Percentiles rank a stretch among this genome's conserved stretches.
Conservation (phyloP, 2,329 filamentous ascomycete genomes). For the Clarireedia homoeocarpa region DNA sequence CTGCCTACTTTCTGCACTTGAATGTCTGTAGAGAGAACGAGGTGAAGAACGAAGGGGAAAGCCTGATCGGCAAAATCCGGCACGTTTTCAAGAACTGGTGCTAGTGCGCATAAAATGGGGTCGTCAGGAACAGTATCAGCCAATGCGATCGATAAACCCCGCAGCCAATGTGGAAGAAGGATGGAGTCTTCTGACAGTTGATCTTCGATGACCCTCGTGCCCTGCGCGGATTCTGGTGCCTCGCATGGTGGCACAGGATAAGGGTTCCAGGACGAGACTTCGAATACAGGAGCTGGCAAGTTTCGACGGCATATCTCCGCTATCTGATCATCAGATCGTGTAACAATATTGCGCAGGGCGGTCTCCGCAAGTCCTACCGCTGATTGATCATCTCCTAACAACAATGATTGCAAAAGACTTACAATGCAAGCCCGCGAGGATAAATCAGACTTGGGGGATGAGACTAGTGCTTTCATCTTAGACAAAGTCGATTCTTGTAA, state of each 20-base stretch:
- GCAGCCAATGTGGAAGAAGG: slow-evolving; percentile 49
- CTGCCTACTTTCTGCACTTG: slow-evolving; percentile 53
- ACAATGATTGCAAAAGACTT: slow-evolving; percentile 51
- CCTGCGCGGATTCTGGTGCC: background rate
- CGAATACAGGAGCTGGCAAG: slow-evolving; percentile 43
- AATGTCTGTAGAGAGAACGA: slow-evolving; percentile 65
- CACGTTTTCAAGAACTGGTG: slow-evolving; percentile 56
- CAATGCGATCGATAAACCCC: slow-evolving; percentile 52
- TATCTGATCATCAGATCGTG: slow-evolving; percentile 34
- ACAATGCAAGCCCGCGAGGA: slow-evolving; percentile 58
- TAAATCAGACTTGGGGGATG: slow-evolving; percentile 29
- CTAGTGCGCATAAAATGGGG: slow-evolving; percentile 61
- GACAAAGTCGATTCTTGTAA: slow-evolving; percentile 51
- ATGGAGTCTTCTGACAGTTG: slow-evolving; percentile 29
- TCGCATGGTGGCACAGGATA: slow-evolving; percentile 51
- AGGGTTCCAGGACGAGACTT: slow-evolving; percentile 48
- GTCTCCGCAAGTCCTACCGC: slow-evolving; percentile 54
- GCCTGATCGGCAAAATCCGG: slow-evolving; percentile 63
- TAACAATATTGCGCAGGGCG: slow-evolving; percentile 48
- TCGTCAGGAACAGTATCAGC: slow-evolving; percentile 52
- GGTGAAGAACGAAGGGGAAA: slow-evolving; percentile 79
- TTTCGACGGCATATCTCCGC: slow-evolving; percentile 43
- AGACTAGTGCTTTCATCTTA: slow-evolving; percentile 33
- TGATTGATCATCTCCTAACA: slow-evolving; percentile 47
- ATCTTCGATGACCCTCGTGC: slow-evolving; percentile 6